A percentile compares a stretch with the other conserved stretches of the same genome.
Evolutionary conservation across 2,329 filamentous ascomycete genomes (phyloP).

Genomic region (Mariannaea elegans): DNA sequence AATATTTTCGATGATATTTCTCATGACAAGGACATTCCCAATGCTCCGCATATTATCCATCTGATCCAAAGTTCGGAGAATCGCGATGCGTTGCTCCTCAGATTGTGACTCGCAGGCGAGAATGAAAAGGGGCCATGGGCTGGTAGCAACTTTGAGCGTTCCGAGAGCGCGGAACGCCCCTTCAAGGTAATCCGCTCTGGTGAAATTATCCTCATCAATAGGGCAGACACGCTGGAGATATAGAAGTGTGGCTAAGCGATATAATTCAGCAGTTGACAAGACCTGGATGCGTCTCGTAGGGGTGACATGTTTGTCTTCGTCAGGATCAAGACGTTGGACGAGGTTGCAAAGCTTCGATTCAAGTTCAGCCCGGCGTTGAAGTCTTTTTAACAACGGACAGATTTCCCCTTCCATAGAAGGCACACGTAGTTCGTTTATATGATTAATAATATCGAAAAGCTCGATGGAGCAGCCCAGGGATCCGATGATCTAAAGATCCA

Average conservation of each 20-base stretch:
- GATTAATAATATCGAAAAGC: constrained; percentile 7
- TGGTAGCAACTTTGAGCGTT: constrained; percentile 51
- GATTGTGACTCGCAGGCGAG: constrained; percentile 53
- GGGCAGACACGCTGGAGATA: constrained; percentile 48
- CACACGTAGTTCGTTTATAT: constrained; percentile 2
- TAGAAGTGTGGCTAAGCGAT: constrained; percentile 56
- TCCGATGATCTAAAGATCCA: neutral
- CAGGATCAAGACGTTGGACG: neutral
- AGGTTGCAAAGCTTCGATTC: neutral
- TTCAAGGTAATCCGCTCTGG: constrained; percentile 25
- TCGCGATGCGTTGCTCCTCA: constrained; percentile 51
- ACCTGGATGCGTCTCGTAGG: neutral
- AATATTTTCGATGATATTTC: constrained; percentile 2
- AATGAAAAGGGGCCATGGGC: constrained; percentile 57
- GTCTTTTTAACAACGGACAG: accelerated
- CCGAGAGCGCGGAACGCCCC: constrained; percentile 37
- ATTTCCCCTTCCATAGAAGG: no score
- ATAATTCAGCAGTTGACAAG: constrained; percentile 57
- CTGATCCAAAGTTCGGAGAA: constrained; percentile 37
- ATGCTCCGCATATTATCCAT: constrained; percentile 6
- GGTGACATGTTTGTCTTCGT: neutral
- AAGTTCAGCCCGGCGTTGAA: neutral
- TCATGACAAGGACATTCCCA: constrained; percentile 6
- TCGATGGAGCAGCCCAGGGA: constrained; percentile 8
- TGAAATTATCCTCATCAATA: neutral